These are phyloP conservation scores for Mycena floridula DNA, from an alignment of 768 basidiomycete species.

Conservation along the genomic window DNA sequence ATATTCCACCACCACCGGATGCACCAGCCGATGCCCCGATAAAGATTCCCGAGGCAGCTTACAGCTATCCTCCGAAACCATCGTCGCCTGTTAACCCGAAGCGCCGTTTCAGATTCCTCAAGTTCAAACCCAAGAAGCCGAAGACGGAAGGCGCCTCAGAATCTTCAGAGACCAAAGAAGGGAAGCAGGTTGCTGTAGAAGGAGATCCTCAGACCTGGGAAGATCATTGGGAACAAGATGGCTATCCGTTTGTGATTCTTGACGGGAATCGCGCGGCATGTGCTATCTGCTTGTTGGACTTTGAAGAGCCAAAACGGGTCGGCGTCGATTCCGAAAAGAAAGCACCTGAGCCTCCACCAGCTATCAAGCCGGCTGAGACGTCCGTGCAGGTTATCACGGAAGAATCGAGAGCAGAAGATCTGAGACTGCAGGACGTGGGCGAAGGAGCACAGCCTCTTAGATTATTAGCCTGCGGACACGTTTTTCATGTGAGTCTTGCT, in stretches of 20 bases:
- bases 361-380: constrained; percentile 11
- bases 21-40: constrained; percentile 24
- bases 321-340: constrained; percentile 13
- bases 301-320: constrained; percentile 58
- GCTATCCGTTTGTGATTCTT: constrained; percentile 76
- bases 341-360: not conserved
- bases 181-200: constrained; percentile 9
- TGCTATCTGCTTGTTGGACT: constrained; percentile 82
- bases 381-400: constrained; percentile 29
- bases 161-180: constrained; percentile 6
- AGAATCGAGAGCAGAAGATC: constrained; percentile 32
- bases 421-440: constrained; percentile 65
- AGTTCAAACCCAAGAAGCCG: constrained; percentile 19
- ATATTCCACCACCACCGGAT: constrained; percentile 75
- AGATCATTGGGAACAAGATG: constrained; percentile 69
- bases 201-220: constrained; percentile 48
- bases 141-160: constrained; percentile 11
- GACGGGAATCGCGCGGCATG: constrained; percentile 82
- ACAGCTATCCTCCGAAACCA: constrained; percentile 58
- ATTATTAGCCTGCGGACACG: constrained; percentile 75
- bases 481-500: constrained; percentile 69
- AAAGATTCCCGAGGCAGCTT: constrained; percentile 40
- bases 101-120: constrained; percentile 51
- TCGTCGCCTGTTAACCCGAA: constrained; percentile 22
- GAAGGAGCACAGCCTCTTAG: constrained; percentile 74